Evolutionary conservation across 768 basidiomycete genomes (phyloP).

Genomic region (Russula abietina): DNA sequence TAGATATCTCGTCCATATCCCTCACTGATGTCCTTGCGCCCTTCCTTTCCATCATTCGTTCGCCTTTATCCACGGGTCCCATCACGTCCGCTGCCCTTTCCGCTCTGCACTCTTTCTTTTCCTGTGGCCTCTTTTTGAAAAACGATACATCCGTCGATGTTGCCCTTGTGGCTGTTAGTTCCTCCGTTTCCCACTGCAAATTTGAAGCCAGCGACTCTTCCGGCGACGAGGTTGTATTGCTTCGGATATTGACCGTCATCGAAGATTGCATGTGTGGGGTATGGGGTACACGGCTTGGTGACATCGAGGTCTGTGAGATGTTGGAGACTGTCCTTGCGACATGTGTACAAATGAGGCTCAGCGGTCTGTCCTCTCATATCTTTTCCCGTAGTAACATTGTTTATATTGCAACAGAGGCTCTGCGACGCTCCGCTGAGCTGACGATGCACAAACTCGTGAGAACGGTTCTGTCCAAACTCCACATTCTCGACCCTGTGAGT

Average conservation of each 20-base stretch:
- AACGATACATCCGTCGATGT: slow-evolving; percentile 50
- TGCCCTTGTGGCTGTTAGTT: slow-evolving; percentile 78
- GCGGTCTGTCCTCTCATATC: slow-evolving; percentile 52
- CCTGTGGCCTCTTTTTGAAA: slow-evolving; percentile 63
- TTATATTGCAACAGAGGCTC: slow-evolving; percentile 52
- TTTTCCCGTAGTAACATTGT: slow-evolving; percentile 8
- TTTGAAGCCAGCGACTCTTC: slow-evolving; percentile 97
- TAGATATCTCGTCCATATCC: slow-evolving; percentile 56
- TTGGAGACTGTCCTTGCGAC: slow-evolving; percentile 95
- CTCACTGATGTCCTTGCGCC: slow-evolving; percentile 67
- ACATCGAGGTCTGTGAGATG: slow-evolving; percentile 97
- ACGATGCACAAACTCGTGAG: slow-evolving; percentile 87
- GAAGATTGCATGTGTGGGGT: slow-evolving; percentile 70
- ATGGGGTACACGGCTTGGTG: slow-evolving; percentile 70
- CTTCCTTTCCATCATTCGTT: slow-evolving; percentile 90
- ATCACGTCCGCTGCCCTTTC: slow-evolving; percentile 94
- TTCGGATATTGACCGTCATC: slow-evolving; percentile 87
- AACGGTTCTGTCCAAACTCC: slow-evolving; percentile 72
- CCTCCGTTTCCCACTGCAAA: slow-evolving; percentile 90
- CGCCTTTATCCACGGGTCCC: slow-evolving; percentile 90
- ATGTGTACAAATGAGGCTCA: slow-evolving; percentile 94
- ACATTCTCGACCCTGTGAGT: slow-evolving; percentile 50
- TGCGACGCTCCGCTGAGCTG: slow-evolving; percentile 80
- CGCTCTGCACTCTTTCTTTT: slow-evolving; percentile 83
- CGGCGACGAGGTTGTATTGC: slow-evolving; percentile 93